A percentile compares a stretch with the other conserved stretches of the same genome.
Conservation (phyloP, 352 stramenopile species). For the Globisporangium polare region DNA sequence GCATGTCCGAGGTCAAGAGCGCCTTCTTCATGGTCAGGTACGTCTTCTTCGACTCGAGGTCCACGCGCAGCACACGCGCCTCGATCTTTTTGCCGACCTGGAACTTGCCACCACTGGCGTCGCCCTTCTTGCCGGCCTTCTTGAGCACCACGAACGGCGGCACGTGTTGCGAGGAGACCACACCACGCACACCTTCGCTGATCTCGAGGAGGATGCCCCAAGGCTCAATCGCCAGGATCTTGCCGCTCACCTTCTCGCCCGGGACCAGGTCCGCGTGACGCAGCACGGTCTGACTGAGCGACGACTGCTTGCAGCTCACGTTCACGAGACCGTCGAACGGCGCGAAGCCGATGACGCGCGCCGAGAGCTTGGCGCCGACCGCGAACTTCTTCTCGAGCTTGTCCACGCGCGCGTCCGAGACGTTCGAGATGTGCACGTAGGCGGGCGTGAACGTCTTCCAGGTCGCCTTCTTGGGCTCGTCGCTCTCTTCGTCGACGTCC, state of each 20-base stretch:
- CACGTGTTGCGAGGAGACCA: conserved; percentile 76
- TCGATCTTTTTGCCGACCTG: conserved; percentile 71
- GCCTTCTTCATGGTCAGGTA: conserved; percentile 89
- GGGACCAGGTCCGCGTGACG: conserved; percentile 76
- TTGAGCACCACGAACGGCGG: conserved; percentile 65
- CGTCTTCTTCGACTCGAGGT: conserved; percentile 91
- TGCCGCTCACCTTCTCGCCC: conserved; percentile 70
- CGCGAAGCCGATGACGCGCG: conserved; percentile 81
- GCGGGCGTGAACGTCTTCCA: conserved; percentile 79
- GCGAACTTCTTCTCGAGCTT: conserved; percentile 88
- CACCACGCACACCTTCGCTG: conserved; percentile 76
- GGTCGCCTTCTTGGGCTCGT: conserved; percentile 39
- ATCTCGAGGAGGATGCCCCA: conserved; percentile 86
- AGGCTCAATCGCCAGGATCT: conserved; percentile 75
- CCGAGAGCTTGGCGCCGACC: conserved; percentile 53
- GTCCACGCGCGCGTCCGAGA: conserved; percentile 71
- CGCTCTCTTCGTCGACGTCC: conserved; percentile 39
- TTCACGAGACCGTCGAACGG: conserved; percentile 84
- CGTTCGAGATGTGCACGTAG: conserved; percentile 90
- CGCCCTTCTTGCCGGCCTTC: conserved; percentile 54
- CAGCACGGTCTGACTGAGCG: conserved; percentile 70
- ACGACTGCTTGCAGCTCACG: conserved; percentile 77
- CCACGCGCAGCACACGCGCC: conserved; percentile 79
- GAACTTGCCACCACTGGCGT: conserved; percentile 68
- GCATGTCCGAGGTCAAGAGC: conserved; percentile 68